These are phyloP conservation scores for Fusarium concolor DNA, from an alignment of 2,329 filamentous ascomycete species.

Conservation along the genomic window DNA sequence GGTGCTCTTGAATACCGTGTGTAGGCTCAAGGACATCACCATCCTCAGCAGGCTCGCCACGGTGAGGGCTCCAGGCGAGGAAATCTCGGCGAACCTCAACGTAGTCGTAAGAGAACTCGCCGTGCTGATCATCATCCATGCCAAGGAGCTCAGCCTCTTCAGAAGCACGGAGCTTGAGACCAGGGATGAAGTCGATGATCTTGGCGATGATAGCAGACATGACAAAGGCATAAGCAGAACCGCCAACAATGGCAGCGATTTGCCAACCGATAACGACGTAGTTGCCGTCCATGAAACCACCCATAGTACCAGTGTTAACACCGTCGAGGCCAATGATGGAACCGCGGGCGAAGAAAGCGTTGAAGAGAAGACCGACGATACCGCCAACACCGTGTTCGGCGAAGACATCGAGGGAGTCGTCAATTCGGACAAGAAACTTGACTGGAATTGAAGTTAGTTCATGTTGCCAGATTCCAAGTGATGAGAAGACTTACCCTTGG, in stretches of 20 bases:
- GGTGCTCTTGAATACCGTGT: constrained; percentile 78
- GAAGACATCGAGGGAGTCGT: constrained; percentile 78
- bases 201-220: constrained; percentile 80
- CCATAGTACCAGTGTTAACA: constrained; percentile 74
- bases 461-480: background rate
- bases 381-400: constrained; percentile 78
- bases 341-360: constrained; percentile 76
- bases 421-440: constrained; percentile 72
- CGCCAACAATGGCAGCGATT: constrained; percentile 78
- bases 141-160: constrained; percentile 87
- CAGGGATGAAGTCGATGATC: constrained; percentile 79
- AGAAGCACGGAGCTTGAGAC: constrained; percentile 81
- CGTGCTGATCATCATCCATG: constrained; percentile 91
- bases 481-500: constrained; percentile 59
- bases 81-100: constrained; percentile 90
- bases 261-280: constrained; percentile 82
- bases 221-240: constrained; percentile 75
- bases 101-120: constrained; percentile 91
- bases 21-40: constrained; percentile 71
- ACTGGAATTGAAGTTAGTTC: constrained; percentile 51
- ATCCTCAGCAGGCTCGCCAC: constrained; percentile 69
- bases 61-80: constrained; percentile 85
- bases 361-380: constrained; percentile 77
- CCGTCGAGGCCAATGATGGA: constrained; percentile 81
- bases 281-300: constrained; percentile 82